Conservation (phyloP, 1,284 basidiomycete species). For the Microbotryum silenes-acaulis region DNA sequence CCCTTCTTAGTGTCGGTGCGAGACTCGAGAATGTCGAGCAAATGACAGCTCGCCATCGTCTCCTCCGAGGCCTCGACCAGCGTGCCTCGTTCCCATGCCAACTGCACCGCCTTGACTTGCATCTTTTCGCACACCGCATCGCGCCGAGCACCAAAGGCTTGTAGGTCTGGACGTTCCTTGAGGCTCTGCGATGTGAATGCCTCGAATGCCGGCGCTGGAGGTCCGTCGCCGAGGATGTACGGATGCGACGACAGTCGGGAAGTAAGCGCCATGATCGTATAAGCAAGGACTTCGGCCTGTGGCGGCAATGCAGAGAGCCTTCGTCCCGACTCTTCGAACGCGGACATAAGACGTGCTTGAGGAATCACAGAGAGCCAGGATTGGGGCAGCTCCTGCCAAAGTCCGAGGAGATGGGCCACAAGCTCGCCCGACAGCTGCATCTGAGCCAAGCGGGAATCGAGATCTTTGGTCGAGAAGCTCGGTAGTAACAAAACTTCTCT, state of each 20-base stretch:
- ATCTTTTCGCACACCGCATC: constrained; percentile 16
- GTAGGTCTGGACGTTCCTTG: constrained; percentile 10
- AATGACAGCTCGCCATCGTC: constrained; percentile 24
- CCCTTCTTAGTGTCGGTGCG: constrained; percentile 18
- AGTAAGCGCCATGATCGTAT: constrained; percentile 27
- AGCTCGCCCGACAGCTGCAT: constrained; percentile 9
- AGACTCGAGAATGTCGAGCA: constrained; percentile 30
- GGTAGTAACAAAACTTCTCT: not conserved
- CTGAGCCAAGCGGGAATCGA: not conserved
- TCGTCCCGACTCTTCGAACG: constrained; percentile 22
- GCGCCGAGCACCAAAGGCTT: constrained; percentile 17
- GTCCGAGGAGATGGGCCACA: constrained; percentile 18
- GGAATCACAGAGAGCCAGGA: constrained; percentile 24
- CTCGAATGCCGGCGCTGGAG: constrained; percentile 9
- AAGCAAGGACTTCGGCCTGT: constrained; percentile 25
- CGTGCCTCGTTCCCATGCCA: constrained; percentile 26
- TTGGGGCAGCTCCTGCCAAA: constrained; percentile 21
- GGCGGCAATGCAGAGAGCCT: constrained; percentile 14
- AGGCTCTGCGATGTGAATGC: constrained; percentile 8
- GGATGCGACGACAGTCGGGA: constrained; percentile 27
- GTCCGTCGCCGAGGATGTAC: constrained; percentile 8
- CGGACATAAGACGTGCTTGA: constrained; percentile 4
- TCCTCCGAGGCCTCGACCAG: constrained; percentile 24
- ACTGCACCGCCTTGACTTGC: constrained; percentile 15
- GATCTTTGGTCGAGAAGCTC: not conserved